These are phyloP conservation scores for Trichophyton simii DNA, from an alignment of 2,329 filamentous ascomycete genomes.

Conservation along the genomic window DNA sequence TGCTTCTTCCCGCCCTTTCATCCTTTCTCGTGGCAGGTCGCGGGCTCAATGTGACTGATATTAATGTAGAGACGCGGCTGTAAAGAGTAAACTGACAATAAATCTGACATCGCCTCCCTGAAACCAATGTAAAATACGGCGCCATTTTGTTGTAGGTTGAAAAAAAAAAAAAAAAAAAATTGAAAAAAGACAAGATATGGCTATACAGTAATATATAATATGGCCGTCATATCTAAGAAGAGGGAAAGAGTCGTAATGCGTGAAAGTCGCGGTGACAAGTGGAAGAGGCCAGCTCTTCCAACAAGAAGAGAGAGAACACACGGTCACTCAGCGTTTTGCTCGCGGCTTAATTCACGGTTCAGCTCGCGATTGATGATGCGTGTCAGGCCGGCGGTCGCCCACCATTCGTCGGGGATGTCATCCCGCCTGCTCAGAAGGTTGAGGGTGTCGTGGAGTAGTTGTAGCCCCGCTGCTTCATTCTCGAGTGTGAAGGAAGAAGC, in stretches of 20 bases:
- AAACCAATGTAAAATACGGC: too few relatives aligned
- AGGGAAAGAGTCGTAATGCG: background rate
- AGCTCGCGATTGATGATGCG: conserved; percentile 32
- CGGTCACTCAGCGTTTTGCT: background rate
- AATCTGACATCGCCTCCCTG: too few relatives aligned
- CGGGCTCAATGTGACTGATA: background rate
- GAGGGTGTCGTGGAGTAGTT: conserved; percentile 60
- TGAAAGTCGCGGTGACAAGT: background rate
- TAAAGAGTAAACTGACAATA: background rate
- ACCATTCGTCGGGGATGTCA: conserved; percentile 74
- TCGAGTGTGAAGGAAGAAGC: conserved; percentile 15
- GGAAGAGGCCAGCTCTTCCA: background rate
- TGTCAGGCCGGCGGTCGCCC: conserved; percentile 57
- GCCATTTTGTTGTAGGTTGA: background rate
- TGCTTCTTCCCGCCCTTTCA: background rate
- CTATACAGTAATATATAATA: background rate
- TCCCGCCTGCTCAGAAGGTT: conserved; percentile 56
- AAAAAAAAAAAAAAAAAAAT: too few relatives aligned
- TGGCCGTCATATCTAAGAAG: background rate
- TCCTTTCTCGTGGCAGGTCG: background rate
- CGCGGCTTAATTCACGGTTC: background rate
- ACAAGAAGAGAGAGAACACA: background rate
- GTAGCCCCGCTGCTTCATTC: conserved; percentile 31
- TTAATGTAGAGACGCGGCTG: background rate
- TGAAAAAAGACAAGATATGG: background rate